phyloP scores from a whole-genome alignment of 169 alveolate species.

The Eimeria zaria region DNA sequence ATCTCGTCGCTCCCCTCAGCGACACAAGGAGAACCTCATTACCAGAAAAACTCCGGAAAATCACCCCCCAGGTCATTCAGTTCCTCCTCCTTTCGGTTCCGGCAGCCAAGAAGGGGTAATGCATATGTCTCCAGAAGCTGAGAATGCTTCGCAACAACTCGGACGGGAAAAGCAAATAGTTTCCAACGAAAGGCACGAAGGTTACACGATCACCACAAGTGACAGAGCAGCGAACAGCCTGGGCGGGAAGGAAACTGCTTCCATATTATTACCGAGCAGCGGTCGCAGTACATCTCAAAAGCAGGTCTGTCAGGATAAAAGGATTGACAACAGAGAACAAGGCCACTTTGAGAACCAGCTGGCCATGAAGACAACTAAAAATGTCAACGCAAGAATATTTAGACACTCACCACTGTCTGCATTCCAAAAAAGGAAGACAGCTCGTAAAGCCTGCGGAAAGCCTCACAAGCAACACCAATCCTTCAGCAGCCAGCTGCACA shows the following conservation, averaged over 20 bases:
- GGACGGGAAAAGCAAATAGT: not conserved
- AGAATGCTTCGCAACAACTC: not conserved
- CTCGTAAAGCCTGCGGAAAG: not conserved
- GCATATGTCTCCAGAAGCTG: not conserved
- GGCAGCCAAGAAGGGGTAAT: not conserved
- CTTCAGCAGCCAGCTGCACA: conserved; percentile 23
- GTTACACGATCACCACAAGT: not conserved
- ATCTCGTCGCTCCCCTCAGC: conserved; percentile 43
- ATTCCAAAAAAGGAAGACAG: not conserved
- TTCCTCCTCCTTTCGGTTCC: not conserved
- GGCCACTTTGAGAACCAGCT: not conserved
- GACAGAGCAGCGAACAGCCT: not conserved
- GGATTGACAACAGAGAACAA: not conserved
- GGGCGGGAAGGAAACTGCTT: not conserved
- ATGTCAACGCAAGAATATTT: no score
- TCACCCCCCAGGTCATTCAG: not conserved
- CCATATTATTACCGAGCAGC: not conserved
- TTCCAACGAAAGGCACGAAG: not conserved
- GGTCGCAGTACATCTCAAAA: not conserved
- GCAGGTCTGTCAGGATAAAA: not conserved
- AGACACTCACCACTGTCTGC: not conserved
- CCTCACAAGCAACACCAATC: not conserved
- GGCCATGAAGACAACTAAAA: not conserved
- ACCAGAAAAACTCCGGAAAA: conserved; percentile 29
- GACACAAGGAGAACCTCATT: not conserved